These are phyloP conservation scores for Yamadazyma kitorensis DNA, from an alignment of 805 yeast genomes.

Conservation along the genomic window DNA sequence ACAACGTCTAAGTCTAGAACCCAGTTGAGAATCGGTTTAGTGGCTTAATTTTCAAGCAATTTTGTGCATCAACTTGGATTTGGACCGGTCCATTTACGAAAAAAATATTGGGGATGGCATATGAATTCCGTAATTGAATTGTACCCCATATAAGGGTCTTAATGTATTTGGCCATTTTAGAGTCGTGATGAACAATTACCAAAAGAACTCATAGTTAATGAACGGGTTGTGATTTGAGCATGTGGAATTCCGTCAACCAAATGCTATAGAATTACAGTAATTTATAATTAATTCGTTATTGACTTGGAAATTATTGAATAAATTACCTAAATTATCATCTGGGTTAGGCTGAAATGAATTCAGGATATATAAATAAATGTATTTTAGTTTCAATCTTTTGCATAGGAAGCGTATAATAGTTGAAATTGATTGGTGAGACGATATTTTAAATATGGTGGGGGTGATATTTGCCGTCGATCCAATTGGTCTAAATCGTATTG, in stretches of 20 bases:
- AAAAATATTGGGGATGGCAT: too few species aligned
- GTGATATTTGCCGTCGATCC: constrained; percentile 52
- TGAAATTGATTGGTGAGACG: constrained; percentile 44
- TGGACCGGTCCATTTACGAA: too few species aligned
- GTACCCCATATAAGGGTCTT: too few species aligned
- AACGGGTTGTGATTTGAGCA: too few species aligned
- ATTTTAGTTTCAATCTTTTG: constrained; percentile 30
- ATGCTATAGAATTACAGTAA: constrained; percentile 40
- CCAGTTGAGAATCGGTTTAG: too few species aligned
- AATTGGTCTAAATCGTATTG: constrained; percentile 56
- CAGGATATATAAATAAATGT: constrained; percentile 33
- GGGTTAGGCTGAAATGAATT: constrained; percentile 42
- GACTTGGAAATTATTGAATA: constrained; percentile 27
- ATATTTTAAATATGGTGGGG: constrained; percentile 51
- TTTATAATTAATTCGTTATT: constrained; percentile 35
- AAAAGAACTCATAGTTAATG: too few species aligned
- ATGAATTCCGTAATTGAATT: too few species aligned
- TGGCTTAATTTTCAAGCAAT: too few species aligned
- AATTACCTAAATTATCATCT: constrained; percentile 35
- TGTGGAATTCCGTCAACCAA: constrained; percentile 34
- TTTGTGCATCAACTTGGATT: too few species aligned
- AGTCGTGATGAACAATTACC: too few species aligned
- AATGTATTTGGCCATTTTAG: too few species aligned
- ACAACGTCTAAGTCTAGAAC: too few species aligned
- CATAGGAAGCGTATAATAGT: constrained; percentile 46